Conservation (phyloP, 164 flowering plant species). For the Stephania cephalantha region DNA sequence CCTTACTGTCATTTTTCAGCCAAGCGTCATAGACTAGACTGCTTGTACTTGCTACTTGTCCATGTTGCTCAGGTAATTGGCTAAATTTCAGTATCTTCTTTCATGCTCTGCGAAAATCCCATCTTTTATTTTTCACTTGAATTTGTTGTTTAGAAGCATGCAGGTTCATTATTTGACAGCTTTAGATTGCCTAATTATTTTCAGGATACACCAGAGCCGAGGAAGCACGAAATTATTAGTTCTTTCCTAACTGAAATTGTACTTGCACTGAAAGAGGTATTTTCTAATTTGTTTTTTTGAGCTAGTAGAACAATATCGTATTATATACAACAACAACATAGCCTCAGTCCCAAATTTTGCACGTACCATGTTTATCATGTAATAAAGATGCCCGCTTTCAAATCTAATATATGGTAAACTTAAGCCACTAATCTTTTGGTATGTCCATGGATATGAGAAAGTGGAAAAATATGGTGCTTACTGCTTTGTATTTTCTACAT, state of each 20-base stretch:
- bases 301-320: background rate
- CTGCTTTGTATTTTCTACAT: background rate
- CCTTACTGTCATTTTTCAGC: constrained; percentile 86
- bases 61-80: constrained; percentile 57
- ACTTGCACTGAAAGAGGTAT: constrained; percentile 94
- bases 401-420: background rate
- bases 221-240: constrained; percentile 36
- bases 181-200: constrained; percentile 11
- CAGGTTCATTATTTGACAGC: background rate
- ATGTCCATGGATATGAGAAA: background rate
- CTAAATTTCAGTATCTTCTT: background rate
- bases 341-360: too few relatives aligned
- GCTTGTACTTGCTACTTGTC: constrained; percentile 64
- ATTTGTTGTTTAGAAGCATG: background rate
- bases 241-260: constrained; percentile 89
- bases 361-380: background rate
- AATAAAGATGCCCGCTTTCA: background rate
- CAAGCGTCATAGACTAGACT: constrained; percentile 83
- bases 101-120: background rate
- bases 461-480: background rate
- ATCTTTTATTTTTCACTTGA: background rate
- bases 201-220: constrained; percentile 54
- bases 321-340: too few relatives aligned
- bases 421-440: background rate
- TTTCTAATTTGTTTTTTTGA: background rate